Evolutionary conservation across 169 alveolate species (phyloP).

Genomic region (Plasmodium inui): DNA sequence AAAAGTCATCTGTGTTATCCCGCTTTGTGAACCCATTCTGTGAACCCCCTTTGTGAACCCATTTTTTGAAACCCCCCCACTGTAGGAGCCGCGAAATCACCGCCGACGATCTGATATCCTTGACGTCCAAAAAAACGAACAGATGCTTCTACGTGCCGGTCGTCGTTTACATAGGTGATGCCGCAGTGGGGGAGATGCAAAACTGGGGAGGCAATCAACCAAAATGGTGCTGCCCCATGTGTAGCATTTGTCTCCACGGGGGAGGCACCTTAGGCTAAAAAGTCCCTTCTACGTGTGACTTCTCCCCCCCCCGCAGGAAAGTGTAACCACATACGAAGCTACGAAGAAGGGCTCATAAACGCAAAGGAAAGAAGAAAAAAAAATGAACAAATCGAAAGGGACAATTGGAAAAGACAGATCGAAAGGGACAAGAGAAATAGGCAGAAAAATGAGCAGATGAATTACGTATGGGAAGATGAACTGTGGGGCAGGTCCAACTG

Average conservation of each 20-base stretch:
- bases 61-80: not conserved
- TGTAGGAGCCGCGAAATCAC: slow-evolving; percentile 11
- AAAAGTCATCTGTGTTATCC: not conserved
- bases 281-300: not conserved
- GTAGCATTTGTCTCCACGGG: not conserved
- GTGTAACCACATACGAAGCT: not conserved
- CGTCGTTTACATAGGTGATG: slow-evolving; percentile 42
- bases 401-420: slow-evolving; percentile 6
- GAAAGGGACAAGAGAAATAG: slow-evolving; percentile 18
- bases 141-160: slow-evolving; percentile 64
- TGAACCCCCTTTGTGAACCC: not conserved
- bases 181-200: not conserved
- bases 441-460: slow-evolving; percentile 8
- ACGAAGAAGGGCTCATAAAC: slow-evolving; percentile 21
- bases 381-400: slow-evolving; percentile 8
- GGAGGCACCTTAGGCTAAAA: not conserved
- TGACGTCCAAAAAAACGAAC: slow-evolving; percentile 36
- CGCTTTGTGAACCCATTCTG: not conserved
- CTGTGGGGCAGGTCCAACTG: not conserved
- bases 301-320: slow-evolving; percentile 4
- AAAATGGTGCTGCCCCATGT: not conserved
- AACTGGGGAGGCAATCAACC: not conserved
- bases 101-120: slow-evolving; percentile 50
- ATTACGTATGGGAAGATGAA: slow-evolving; percentile 20
- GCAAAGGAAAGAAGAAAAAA: slow-evolving; percentile 6